A percentile compares a stretch with the other conserved stretches of the same genome.
phyloP scores from a whole-genome alignment of 2,329 filamentous ascomycete genomes.

The Phaeoacremonium minimum region DNA sequence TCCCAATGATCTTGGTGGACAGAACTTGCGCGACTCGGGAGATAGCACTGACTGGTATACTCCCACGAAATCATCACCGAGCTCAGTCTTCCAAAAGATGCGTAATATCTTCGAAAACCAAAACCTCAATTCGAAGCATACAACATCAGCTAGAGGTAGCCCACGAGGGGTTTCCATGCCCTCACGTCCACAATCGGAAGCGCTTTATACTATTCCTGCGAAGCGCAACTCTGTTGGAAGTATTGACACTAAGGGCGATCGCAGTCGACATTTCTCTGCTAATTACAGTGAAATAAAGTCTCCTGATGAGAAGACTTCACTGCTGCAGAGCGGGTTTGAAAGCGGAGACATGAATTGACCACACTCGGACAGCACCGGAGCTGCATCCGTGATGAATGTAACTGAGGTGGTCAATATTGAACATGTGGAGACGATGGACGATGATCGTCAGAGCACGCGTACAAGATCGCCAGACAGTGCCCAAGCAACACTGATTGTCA shows the following conservation, averaged over 20 bases:
- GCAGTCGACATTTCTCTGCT: too few relatives aligned
- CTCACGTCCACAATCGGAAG: slow-evolving; percentile 9
- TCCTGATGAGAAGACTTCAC: too few relatives aligned
- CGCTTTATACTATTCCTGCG: neutral
- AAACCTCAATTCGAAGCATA: slow-evolving; percentile 5
- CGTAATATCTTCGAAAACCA: slow-evolving; percentile 32
- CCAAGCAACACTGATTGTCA: slow-evolving; percentile 9
- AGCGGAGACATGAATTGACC: slow-evolving; percentile 25
- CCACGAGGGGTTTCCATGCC: too few relatives aligned
- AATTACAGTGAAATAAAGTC: too few relatives aligned
- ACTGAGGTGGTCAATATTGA: slow-evolving; percentile 4
- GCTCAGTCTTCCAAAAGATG: slow-evolving; percentile 32
- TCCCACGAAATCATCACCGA: slow-evolving; percentile 15
- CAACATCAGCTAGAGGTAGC: too few relatives aligned
- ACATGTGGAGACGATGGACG: slow-evolving; percentile 2
- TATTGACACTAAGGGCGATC: neutral
- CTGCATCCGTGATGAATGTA: too few relatives aligned
- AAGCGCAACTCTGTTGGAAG: neutral
- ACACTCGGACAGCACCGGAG: slow-evolving; percentile 32
- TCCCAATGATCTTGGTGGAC: neutral
- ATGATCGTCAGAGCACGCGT: neutral
- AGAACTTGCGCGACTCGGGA: too few relatives aligned
- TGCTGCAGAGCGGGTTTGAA: slow-evolving; percentile 24
- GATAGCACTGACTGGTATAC: too few relatives aligned
- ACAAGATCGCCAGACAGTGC: too few relatives aligned